Percentiles rank a stretch among this genome's conserved stretches.
Conservation (phyloP, 139 green algal species). For the Bryopsis sp. region DNA sequence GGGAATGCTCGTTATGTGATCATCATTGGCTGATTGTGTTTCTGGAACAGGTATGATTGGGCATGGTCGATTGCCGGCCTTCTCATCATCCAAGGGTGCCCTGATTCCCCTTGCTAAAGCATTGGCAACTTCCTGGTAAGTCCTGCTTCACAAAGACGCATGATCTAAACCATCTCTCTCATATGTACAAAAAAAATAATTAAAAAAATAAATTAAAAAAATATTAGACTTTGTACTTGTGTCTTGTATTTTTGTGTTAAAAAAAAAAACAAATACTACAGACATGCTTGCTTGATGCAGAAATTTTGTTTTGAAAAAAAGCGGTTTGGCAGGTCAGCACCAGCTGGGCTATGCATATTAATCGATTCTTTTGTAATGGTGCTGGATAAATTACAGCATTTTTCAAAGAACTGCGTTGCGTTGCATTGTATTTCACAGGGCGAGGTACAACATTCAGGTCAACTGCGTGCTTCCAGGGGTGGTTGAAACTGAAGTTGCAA, state of each 20-base stretch:
- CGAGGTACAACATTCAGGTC: constrained; percentile 21
- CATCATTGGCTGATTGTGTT: not conserved
- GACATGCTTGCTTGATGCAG: no score
- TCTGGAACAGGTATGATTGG: constrained; percentile 10
- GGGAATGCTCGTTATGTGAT: not conserved
- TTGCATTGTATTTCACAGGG: not conserved
- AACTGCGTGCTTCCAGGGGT: constrained; percentile 25
- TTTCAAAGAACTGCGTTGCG: not conserved
- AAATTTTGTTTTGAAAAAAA: no score
- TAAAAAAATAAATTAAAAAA: no score
- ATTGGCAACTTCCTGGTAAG: constrained; percentile 20
- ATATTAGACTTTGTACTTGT: constrained; percentile 6
- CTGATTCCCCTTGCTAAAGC: constrained; percentile 21
- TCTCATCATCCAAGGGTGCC: constrained; percentile 24
- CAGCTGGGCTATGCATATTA: no score
- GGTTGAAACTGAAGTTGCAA: constrained; percentile 16
- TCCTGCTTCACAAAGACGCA: no score
- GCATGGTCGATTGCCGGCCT: constrained; percentile 13
- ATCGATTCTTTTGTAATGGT: no score
- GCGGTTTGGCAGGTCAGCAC: no score
- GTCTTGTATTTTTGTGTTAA: no score
- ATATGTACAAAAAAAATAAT: no score
- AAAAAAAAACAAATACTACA: no score
- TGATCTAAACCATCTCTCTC: no score
- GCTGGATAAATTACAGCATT: constrained; percentile 1